Conservation (phyloP, 1,284 basidiomycete genomes). For the Cutaneotrichosporon dermatis region DNA sequence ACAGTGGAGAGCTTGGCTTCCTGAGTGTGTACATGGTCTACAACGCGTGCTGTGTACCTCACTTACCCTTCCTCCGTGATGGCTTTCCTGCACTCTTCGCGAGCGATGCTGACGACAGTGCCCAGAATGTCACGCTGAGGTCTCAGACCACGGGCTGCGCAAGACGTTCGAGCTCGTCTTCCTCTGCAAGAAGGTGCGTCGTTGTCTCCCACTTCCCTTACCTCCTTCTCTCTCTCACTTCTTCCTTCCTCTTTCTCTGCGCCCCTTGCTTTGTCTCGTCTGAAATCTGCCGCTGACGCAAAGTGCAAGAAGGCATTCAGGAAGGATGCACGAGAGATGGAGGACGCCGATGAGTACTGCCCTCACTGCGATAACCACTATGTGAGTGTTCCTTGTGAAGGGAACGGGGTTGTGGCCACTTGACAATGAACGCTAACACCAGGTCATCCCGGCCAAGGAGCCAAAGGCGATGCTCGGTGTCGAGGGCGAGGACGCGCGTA, state of each 20-base stretch:
- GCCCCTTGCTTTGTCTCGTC: background rate
- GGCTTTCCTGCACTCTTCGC: too few relatives aligned
- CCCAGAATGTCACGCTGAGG: constrained; percentile 86
- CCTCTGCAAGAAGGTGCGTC: constrained; percentile 75
- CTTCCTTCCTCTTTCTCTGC: too few relatives aligned
- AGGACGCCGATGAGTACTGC: constrained; percentile 96
- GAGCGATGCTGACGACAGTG: constrained; percentile 54
- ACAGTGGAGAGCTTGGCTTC: too few relatives aligned
- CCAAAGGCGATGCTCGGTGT: constrained; percentile 78
- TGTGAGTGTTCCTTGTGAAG: constrained; percentile 54
- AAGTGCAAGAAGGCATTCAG: constrained; percentile 90
- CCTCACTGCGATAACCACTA: constrained; percentile 98
- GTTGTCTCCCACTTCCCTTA: too few relatives aligned
- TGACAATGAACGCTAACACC: constrained; percentile 1
- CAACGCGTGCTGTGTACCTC: too few relatives aligned
- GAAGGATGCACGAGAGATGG: constrained; percentile 85
- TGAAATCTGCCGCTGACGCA: constrained; percentile 1
- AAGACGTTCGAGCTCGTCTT: constrained; percentile 89
- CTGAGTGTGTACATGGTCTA: too few relatives aligned
- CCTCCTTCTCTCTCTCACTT: background rate
- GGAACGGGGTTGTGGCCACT: too few relatives aligned
- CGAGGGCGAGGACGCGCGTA: constrained; percentile 82
- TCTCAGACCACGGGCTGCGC: constrained; percentile 65
- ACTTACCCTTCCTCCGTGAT: too few relatives aligned
- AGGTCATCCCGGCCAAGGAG: constrained; percentile 92